phyloP scores from a whole-genome alignment of 768 basidiomycete species.

The Termitomyces heimii region DNA sequence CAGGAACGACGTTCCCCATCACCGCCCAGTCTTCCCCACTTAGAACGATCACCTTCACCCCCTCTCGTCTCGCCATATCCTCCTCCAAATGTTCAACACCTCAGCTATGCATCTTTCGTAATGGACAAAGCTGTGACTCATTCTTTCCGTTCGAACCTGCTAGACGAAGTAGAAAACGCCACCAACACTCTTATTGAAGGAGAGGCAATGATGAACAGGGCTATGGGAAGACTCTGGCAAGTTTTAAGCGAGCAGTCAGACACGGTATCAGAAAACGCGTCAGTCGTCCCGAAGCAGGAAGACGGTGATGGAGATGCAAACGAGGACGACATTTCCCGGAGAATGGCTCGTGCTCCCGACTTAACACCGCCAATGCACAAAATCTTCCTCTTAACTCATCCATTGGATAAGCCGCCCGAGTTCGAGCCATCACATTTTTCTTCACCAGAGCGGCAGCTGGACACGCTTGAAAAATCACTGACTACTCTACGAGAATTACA shows the following conservation, averaged over 20 bases:
- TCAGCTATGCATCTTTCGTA: slow-evolving; percentile 78
- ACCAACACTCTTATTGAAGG: slow-evolving; percentile 84
- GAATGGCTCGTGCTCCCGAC: slow-evolving; percentile 58
- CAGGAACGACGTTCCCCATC: slow-evolving; percentile 60
- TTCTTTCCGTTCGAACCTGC: slow-evolving; percentile 71
- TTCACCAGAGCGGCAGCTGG: slow-evolving; percentile 60
- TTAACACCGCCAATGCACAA: slow-evolving; percentile 61
- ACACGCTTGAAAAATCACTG: slow-evolving; percentile 68
- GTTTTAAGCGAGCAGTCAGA: slow-evolving; percentile 70
- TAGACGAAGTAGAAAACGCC: slow-evolving; percentile 77
- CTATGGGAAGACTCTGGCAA: slow-evolving; percentile 78
- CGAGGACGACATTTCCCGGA: slow-evolving; percentile 33
- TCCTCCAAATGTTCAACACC: slow-evolving; percentile 58
- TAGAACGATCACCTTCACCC: slow-evolving; percentile 70
- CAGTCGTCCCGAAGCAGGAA: slow-evolving; percentile 61
- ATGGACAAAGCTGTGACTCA: slow-evolving; percentile 82
- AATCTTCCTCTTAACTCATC: slow-evolving; percentile 52
- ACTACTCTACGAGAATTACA: slow-evolving; percentile 72
- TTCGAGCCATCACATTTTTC: slow-evolving; percentile 57
- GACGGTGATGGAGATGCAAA: slow-evolving; percentile 55
- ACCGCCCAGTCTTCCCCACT: slow-evolving; percentile 67
- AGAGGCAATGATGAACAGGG: slow-evolving; percentile 65
- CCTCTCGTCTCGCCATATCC: slow-evolving; percentile 75
- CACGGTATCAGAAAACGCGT: slow-evolving; percentile 24
- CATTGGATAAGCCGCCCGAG: slow-evolving; percentile 37